These are phyloP conservation scores for Steccherinum ochraceum DNA, from an alignment of 768 basidiomycete species.

Conservation along the genomic window DNA sequence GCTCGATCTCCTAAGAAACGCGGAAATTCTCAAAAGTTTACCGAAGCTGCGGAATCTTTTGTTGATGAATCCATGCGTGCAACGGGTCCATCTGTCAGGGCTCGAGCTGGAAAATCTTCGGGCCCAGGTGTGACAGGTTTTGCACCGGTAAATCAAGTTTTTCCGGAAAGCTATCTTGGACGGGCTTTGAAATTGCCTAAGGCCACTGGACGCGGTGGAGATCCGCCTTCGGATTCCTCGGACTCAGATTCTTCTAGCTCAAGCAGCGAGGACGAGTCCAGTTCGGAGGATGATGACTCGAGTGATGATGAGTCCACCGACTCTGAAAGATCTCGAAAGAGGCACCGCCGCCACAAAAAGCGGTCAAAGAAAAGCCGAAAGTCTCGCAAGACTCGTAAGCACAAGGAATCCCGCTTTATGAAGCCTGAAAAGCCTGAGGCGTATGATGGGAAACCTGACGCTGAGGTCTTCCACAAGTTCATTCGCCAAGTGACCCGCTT, in stretches of 20 bases:
- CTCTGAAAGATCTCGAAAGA: neutral
- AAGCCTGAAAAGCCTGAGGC: slow-evolving; percentile 6
- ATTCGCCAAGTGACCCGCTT: slow-evolving; percentile 3
- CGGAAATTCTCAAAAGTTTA: neutral
- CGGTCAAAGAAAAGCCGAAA: neutral
- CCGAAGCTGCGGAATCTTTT: neutral
- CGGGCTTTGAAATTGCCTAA: neutral
- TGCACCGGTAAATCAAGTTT: neutral
- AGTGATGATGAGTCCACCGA: neutral
- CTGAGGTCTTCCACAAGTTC: slow-evolving; percentile 7
- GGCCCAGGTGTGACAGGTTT: neutral
- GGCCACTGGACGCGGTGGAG: neutral
- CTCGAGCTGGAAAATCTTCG: too few relatives aligned
- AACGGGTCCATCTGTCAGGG: too few relatives aligned
- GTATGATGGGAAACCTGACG: slow-evolving; percentile 6
- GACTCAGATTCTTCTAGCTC: neutral
- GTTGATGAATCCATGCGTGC: neutral
- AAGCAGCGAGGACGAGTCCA: neutral
- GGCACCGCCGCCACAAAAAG: neutral
- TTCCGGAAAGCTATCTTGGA: neutral
- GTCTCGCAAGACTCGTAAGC: neutral
- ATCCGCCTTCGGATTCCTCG: neutral
- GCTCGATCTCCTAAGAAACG: neutral
- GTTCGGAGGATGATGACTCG: too few relatives aligned
- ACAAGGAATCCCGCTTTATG: neutral